These are phyloP conservation scores for Salvia miltiorrhiza DNA, from an alignment of 257 asterid species.

Conservation along the genomic window DNA sequence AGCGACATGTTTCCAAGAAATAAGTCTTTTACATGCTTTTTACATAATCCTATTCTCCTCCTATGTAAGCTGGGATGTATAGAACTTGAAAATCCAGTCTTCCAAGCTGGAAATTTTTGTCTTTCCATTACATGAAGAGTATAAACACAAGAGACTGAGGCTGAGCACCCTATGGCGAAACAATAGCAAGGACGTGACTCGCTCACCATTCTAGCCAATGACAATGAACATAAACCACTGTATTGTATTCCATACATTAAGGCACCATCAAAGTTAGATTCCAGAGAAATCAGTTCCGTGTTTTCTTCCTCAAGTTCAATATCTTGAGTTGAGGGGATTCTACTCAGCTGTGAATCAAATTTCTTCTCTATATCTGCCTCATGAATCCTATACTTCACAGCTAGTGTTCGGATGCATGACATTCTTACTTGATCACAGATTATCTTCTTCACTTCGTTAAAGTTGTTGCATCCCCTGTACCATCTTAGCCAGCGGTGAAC, in stretches of 20 bases:
- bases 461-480: constrained; percentile 64
- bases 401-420: constrained; percentile 80
- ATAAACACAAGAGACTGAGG: constrained; percentile 59
- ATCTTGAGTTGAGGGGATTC: constrained; percentile 63
- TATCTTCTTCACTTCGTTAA: constrained; percentile 54
- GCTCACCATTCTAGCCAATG: constrained; percentile 73
- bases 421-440: constrained; percentile 62
- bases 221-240: constrained; percentile 63
- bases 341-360: constrained; percentile 56
- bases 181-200: constrained; percentile 71
- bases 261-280: constrained; percentile 35
- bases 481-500: constrained; percentile 76
- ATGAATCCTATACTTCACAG: constrained; percentile 70
- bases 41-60: constrained; percentile 77
- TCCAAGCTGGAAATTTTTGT: constrained; percentile 89
- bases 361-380: constrained; percentile 70
- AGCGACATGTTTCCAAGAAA: constrained; percentile 67
- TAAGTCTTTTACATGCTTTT: constrained; percentile 61
- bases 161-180: constrained; percentile 67
- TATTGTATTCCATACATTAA: constrained; percentile 51
- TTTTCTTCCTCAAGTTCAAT: constrained; percentile 56
- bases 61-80: constrained; percentile 77
- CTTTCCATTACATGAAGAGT: constrained; percentile 87
- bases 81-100: constrained; percentile 74
- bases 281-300: constrained; percentile 28